phyloP scores from a whole-genome alignment of 2,329 filamentous ascomycete species.

The Dactylellina parvicollis region DNA sequence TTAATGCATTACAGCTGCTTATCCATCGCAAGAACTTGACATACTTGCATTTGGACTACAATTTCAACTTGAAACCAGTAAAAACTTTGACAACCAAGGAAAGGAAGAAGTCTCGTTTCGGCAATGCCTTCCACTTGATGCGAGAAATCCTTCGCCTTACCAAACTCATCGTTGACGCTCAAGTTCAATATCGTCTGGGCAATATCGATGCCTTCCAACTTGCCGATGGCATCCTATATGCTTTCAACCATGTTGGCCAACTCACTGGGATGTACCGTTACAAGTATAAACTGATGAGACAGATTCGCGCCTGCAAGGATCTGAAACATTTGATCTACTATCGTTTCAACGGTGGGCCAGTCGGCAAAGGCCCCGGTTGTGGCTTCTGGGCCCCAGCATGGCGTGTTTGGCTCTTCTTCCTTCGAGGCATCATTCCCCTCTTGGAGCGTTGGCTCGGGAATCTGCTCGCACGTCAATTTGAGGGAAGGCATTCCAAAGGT shows the following conservation, averaged over 20 bases:
- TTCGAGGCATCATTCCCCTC: constrained; percentile 96
- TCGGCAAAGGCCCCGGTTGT: constrained; percentile 96
- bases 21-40: constrained; percentile 99
- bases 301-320: constrained; percentile 98
- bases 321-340: constrained; percentile 99
- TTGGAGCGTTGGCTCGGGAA: constrained; percentile 98
- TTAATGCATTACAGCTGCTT: constrained; percentile 98
- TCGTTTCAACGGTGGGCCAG: constrained; percentile 94
- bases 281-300: constrained; percentile 99
- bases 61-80: constrained; percentile 98
- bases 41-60: constrained; percentile 98
- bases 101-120: constrained; percentile 98
- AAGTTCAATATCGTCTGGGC: constrained; percentile 95
- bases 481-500: constrained; percentile 97
- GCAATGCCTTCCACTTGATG: constrained; percentile 99
- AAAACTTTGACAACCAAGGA: constrained; percentile 99
- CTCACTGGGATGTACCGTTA: constrained; percentile 99
- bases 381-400: constrained; percentile 99
- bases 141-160: constrained; percentile 94
- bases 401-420: constrained; percentile 99
- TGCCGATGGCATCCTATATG: constrained; percentile 97
- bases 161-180: constrained; percentile 97
- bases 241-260: constrained; percentile 98
- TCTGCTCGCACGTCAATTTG: constrained; percentile 93
- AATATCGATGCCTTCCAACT: constrained; percentile 99